These are phyloP conservation scores for Penicillium cinerascens DNA, from an alignment of 495 filamentous ascomycete species.

Conservation along the genomic window DNA sequence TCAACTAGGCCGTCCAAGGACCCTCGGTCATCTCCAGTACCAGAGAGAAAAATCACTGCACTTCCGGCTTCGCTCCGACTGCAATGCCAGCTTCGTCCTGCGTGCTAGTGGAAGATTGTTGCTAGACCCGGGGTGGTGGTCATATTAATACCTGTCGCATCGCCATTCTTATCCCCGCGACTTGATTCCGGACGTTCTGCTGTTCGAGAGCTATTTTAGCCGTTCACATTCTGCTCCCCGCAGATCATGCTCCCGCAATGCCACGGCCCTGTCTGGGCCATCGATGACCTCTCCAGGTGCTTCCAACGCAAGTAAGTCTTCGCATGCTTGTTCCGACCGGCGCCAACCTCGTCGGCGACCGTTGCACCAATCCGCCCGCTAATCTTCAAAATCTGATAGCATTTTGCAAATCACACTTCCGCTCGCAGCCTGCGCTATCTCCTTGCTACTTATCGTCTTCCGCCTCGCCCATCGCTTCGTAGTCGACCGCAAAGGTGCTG, in stretches of 20 bases:
- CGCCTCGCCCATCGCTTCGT: constrained; percentile 51
- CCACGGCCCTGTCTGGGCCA: constrained; percentile 73
- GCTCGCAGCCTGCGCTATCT: constrained; percentile 64
- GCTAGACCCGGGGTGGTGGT: constrained; percentile 12
- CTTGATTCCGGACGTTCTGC: neutral
- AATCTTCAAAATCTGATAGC: constrained; percentile 32
- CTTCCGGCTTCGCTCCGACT: constrained; percentile 12
- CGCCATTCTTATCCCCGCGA: neutral
- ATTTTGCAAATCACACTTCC: constrained; percentile 83
- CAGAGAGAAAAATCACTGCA: constrained; percentile 1
- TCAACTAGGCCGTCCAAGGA: neutral
- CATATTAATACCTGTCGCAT: constrained; percentile 2
- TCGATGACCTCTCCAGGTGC: constrained; percentile 85
- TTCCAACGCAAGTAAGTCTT: constrained; percentile 79
- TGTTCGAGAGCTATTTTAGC: constrained; percentile 9
- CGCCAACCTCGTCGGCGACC: constrained; percentile 3
- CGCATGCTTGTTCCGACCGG: neutral
- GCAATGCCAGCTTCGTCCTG: constrained; percentile 31
- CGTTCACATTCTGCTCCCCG: constrained; percentile 11
- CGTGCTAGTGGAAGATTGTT: constrained; percentile 12
- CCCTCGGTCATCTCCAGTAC: constrained; percentile 1
- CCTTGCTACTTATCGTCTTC: constrained; percentile 60
- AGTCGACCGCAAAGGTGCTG: constrained; percentile 32
- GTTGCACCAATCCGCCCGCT: constrained; percentile 7
- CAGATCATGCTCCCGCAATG: constrained; percentile 68